A percentile compares a stretch with the other conserved stretches of the same genome.
Conservation (phyloP, 257 asterid species). For the Nicotiana sylvestris region DNA sequence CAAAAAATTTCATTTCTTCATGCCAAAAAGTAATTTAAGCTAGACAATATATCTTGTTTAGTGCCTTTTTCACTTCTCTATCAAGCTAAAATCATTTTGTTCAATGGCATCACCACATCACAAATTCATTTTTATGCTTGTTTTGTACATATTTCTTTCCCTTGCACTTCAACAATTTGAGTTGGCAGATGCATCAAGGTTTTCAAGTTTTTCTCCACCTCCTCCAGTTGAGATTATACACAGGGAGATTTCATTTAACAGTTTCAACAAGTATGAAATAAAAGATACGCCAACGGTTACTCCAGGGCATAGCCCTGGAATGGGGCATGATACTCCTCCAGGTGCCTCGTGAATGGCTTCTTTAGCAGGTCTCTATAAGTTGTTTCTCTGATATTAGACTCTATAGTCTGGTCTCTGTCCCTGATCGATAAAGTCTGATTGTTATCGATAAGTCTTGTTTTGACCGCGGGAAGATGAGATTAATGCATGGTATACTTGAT, state of each 20-base stretch:
- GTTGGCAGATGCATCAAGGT: conserved; percentile 6
- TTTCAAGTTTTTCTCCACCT: neutral
- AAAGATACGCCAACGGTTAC: conserved; percentile 48
- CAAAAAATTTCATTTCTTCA: neutral
- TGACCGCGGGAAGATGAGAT: too few relatives aligned
- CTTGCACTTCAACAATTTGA: neutral
- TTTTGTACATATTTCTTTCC: conserved; percentile 11
- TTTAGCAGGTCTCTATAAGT: neutral
- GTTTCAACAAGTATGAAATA: conserved; percentile 30
- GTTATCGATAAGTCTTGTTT: too few relatives aligned
- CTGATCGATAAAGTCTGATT: too few relatives aligned
- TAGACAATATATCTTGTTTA: neutral
- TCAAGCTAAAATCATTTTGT: neutral
- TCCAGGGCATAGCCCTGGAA: conserved; percentile 72
- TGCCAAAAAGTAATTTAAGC: neutral
- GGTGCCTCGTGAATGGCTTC: conserved; percentile 1
- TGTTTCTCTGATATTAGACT: neutral
- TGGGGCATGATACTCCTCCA: conserved; percentile 50
- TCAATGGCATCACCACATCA: neutral
- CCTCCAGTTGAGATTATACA: neutral
- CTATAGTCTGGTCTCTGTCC: too few relatives aligned
- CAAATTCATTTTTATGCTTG: neutral
- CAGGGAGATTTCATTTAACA: neutral
- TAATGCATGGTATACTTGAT: too few relatives aligned
- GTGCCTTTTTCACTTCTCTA: neutral